These are phyloP conservation scores for Penicillium bovifimosum DNA, from an alignment of 495 filamentous ascomycete species.

Conservation along the genomic window DNA sequence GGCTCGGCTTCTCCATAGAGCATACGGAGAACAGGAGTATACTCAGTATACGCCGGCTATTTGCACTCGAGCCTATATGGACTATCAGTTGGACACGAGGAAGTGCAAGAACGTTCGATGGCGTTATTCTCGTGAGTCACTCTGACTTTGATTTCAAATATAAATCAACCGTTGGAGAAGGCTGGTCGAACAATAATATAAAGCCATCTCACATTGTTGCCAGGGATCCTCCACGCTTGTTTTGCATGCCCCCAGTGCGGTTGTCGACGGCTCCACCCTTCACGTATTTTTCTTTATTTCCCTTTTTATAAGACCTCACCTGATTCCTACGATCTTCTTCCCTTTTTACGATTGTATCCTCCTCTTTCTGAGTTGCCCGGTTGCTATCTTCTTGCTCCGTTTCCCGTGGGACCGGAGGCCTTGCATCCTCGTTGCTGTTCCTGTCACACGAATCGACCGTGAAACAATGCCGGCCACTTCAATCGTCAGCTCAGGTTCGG, in stretches of 20 bases:
- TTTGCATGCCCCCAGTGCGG: constrained; percentile 9
- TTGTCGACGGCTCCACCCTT: constrained; percentile 29
- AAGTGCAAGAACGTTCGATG: background rate
- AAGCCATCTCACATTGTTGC: background rate
- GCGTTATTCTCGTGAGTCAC: constrained; percentile 4
- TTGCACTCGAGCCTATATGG: background rate
- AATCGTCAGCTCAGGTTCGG: constrained; percentile 25
- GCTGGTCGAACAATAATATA: background rate
- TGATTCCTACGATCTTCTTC: background rate
- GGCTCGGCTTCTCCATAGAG: background rate
- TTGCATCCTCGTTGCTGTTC: background rate
- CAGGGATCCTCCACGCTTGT: constrained; percentile 9
- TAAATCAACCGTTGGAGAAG: background rate
- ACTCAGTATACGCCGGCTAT: background rate
- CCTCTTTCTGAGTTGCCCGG: background rate
- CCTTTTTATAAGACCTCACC: background rate
- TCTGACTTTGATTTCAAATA: background rate
- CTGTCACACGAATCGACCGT: background rate
- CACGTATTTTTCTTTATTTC: constrained; percentile 11
- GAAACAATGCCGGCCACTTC: constrained; percentile 20
- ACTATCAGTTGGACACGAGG: background rate
- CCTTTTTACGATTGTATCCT: background rate
- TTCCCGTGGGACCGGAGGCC: background rate
- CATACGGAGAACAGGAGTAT: background rate
- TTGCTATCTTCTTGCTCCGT: background rate